Evolutionary conservation across 805 yeast genomes (phyloP), one percentile per base, ranked within the genome.

Genomic region (Diddensiella caesifluorescens): DNA sequence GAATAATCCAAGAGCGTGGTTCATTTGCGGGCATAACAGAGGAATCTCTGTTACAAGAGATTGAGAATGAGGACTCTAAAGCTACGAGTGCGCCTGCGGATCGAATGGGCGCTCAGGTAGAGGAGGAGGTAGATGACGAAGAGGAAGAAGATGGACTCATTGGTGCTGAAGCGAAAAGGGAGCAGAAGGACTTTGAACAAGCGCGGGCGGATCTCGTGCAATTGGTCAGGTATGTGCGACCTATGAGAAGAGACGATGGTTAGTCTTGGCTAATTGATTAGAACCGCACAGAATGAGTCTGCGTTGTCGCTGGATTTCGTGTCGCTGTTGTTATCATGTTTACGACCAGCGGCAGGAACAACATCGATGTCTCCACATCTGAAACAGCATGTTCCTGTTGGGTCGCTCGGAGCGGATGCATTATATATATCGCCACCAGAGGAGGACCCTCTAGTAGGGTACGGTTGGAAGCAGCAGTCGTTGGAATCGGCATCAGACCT

Each of bases 361-460:
- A 71, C 88, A 2, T 86, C 97, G 1, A 85, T 90, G 78, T 87
- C 95, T 1, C 87, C 94, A 0, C 88, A 77, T 58, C 65, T 88
- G 48, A 75, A 79, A 51, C 81, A 83, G 52, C 76, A 74, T 42
- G 83, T 81, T 0, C 85, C 92, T 2, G 65, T 82, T 7, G 94
- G 90, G 0, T 80, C 95, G 0, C 65, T 89, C 15, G 63, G 66
- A 7, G 64, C 70, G 1, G 67, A 61, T 35, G 44, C 54, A 4
- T 50, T 53, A 15, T 51, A 46, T 27, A 37, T 47, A 13, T 37
- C 54, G 7, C 35, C 48, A 6, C 48, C 50, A 9, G 59, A 49
- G 4, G 64, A 64, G 22, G 63, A 63, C 27, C 52, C 67, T 0
- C 55, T 56, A 32, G 68, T 78, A 12, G 80, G 81, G 3, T 69